Evolutionary conservation across 2,329 filamentous ascomycete species (phyloP).

Genomic region (Alternaria longipes): DNA sequence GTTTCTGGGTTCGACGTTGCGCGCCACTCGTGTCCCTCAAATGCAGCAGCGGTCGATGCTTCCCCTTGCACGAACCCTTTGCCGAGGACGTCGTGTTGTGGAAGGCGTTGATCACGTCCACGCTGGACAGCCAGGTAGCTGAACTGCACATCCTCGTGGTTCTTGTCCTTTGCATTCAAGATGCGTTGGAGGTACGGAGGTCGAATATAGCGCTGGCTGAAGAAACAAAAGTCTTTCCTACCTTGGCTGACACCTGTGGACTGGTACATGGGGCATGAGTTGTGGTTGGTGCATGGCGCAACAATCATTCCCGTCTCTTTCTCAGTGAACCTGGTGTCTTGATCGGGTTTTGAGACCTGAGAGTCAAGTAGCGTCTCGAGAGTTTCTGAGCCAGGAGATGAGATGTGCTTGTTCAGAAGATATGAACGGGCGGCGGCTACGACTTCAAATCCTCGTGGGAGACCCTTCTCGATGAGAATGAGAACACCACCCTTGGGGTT

Average conservation of each 20-base stretch:
- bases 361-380: slow-evolving; percentile 52
- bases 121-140: slow-evolving; percentile 88
- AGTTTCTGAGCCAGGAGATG: slow-evolving; percentile 64
- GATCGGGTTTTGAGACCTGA: slow-evolving; percentile 51
- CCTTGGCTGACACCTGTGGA: slow-evolving; percentile 73
- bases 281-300: slow-evolving; percentile 83
- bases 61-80: slow-evolving; percentile 59
- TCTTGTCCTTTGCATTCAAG: slow-evolving; percentile 72
- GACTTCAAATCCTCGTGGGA: slow-evolving; percentile 90
- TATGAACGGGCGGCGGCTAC: slow-evolving; percentile 84
- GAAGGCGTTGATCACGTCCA: slow-evolving; percentile 68
- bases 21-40: slow-evolving; percentile 70
- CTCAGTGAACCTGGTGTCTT: slow-evolving; percentile 44
- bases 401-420: slow-evolving; percentile 78
- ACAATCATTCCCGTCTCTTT: slow-evolving; percentile 72
- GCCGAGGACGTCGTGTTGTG: slow-evolving; percentile 43
- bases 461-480: slow-evolving; percentile 87
- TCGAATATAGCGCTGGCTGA: slow-evolving; percentile 86
- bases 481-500: slow-evolving; percentile 86
- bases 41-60: slow-evolving; percentile 70
- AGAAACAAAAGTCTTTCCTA: slow-evolving; percentile 90
- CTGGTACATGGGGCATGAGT: slow-evolving; percentile 86
- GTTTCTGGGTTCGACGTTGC: slow-evolving; percentile 5
- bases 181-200: slow-evolving; percentile 83
- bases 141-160: slow-evolving; percentile 90